Base-by-base conservation (phyloP, 768 basidiomycete species). In the Dioszegia hungarica region DNA sequence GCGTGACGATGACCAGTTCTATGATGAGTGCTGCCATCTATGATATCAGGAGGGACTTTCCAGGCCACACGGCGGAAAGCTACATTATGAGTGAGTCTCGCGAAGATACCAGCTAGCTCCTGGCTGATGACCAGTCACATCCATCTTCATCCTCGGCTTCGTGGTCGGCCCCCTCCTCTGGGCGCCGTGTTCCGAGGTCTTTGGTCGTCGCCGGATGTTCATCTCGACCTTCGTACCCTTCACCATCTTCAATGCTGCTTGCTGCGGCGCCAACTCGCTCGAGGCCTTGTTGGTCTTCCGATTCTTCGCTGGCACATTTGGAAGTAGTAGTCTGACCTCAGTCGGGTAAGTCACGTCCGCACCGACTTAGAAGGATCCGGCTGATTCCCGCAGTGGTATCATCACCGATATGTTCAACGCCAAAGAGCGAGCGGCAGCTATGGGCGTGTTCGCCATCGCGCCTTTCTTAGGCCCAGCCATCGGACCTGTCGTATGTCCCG, bases 171-270 rank as follows among this genome's bases (percentile, higher is more conserved):
- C 73, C 15, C 39, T 77, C n/a, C 33, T 75, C 5, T 72, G 67
- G 72, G 75, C 71, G 0, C 76, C 77, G 5, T 51, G 49, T 36
- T 38, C 36, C 19, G 76, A 79, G 55, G 60, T 72, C 0, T 74
- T 64, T 41, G 78, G 78, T 1, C 67, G 78, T 5, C 60, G 75
- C 10, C 54, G 60, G 33, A 56, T 78, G 54, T 75, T 78, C 54
- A 59, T 78, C 61, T 29, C 67, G 44, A 67, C 71, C 50, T 73
- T 74, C 62, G 62, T 72, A 57, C 44, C 60, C 14, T 75, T 72
- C 62, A 70, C 77, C 45, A 33, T 68, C 56, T 72, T 75, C 71
- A 61, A 75, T 50, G 60, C 68, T 27, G 77, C 68, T 0, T 69
- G 62, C 22, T 70, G 68, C 10, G 72, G 73, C 12, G 62, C 74